A percentile compares a stretch with the other conserved stretches of the same genome.
phyloP scores from a whole-genome alignment of 2,329 filamentous ascomycete species.

The Canariomyces notabilis region DNA sequence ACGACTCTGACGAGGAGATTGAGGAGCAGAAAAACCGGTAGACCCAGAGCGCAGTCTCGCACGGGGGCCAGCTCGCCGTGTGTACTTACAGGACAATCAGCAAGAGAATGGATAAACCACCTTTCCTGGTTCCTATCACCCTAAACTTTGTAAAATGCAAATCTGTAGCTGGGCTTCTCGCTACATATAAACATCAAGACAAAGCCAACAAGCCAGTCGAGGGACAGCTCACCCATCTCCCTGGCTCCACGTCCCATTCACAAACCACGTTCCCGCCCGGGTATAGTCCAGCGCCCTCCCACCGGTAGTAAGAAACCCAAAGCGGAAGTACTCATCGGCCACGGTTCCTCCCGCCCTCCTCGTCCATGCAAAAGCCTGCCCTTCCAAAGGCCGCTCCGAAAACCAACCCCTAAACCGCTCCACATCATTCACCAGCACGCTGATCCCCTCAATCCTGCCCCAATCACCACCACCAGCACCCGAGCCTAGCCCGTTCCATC shows the following conservation, averaged over 20 bases:
- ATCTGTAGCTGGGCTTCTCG: not conserved
- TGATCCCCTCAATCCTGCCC: constrained; percentile 26
- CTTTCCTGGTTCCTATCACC: too few relatives aligned
- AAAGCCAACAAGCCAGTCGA: not conserved
- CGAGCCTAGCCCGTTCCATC: constrained; percentile 16
- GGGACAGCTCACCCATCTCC: constrained; percentile 9
- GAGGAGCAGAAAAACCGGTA: too few relatives aligned
- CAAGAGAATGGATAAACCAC: too few relatives aligned
- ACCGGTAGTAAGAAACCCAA: constrained; percentile 24
- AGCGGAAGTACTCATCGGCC: constrained; percentile 28
- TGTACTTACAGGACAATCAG: too few relatives aligned
- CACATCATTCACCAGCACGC: constrained; percentile 30
- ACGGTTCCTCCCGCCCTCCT: constrained; percentile 5
- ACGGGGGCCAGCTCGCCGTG: too few relatives aligned
- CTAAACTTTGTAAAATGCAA: not conserved
- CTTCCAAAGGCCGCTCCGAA: constrained; percentile 16
- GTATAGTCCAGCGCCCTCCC: constrained; percentile 25
- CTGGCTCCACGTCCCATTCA: constrained; percentile 27
- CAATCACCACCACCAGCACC: not conserved
- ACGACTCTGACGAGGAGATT: too few relatives aligned
- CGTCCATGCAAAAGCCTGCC: constrained; percentile 24
- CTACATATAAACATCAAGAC: not conserved
- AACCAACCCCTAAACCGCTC: constrained; percentile 26
- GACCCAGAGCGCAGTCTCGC: too few relatives aligned
- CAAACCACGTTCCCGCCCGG: constrained; percentile 26